Evolutionary conservation across 305 asterid genomes (phyloP).

Genomic region (Nicotiana rustica): DNA sequence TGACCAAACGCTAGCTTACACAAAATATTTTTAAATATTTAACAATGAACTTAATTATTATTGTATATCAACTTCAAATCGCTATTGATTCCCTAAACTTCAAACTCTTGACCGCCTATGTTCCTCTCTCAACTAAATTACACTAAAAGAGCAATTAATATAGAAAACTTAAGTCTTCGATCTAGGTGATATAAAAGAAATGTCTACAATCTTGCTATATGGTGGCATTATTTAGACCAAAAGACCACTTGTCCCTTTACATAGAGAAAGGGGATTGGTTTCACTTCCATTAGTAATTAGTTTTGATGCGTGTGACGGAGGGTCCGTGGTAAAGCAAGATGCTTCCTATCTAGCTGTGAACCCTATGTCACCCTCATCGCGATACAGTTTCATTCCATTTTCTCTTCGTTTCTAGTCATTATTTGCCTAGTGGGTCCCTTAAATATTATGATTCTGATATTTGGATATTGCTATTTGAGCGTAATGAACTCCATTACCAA

Average conservation of each 20-base stretch:
- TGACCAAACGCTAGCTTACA: too few relatives aligned
- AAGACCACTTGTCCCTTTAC: conserved; percentile 30
- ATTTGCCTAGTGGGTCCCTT: background rate
- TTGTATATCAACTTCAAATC: too few relatives aligned
- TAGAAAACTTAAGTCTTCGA: background rate
- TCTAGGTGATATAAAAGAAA: background rate
- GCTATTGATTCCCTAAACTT: too few relatives aligned
- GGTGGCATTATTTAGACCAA: conserved; percentile 22
- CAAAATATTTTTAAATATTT: too few relatives aligned
- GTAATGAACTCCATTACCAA: background rate
- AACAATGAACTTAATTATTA: too few relatives aligned
- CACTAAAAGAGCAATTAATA: too few relatives aligned
- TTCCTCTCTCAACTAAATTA: too few relatives aligned
- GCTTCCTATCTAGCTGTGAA: conserved; percentile 22
- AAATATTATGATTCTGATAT: conserved; percentile 24
- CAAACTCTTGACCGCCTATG: too few relatives aligned
- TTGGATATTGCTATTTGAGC: background rate
- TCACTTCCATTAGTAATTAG: conserved; percentile 29
- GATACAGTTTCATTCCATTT: conserved; percentile 18
- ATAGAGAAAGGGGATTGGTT: conserved; percentile 36
- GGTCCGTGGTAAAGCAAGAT: conserved; percentile 30
- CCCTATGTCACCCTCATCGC: conserved; percentile 24
- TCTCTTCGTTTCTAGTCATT: conserved; percentile 7
- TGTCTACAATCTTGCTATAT: conserved; percentile 29
- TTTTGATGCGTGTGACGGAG: conserved; percentile 26